Evolutionary conservation across 78 protist genomes (phyloP).

Genomic region (Monocercomonoides exilis): DNA sequence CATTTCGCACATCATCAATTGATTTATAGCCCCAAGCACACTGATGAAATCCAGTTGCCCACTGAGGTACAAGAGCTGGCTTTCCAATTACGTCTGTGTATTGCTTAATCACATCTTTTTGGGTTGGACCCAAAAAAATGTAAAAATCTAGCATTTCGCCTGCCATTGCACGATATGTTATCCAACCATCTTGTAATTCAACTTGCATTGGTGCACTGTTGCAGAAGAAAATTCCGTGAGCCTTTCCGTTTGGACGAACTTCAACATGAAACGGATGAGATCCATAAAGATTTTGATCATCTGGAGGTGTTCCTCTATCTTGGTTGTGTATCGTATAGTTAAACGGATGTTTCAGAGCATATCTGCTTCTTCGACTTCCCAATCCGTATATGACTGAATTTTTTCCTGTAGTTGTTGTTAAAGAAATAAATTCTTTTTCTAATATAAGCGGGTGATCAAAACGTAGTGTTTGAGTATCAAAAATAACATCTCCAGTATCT

Average conservation of each 20-base stretch:
- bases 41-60: background rate
- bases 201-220: conserved; percentile 60
- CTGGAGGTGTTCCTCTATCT: background rate
- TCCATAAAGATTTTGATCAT: conserved; percentile 50
- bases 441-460: background rate
- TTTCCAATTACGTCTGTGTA: conserved; percentile 52
- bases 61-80: background rate
- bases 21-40: background rate
- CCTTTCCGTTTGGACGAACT: conserved; percentile 24
- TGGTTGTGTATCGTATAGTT: conserved; percentile 14
- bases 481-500: background rate
- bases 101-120: conserved; percentile 49
- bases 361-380: conserved; percentile 40
- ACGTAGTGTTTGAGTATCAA: conserved; percentile 3
- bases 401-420: background rate
- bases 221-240: conserved; percentile 51
- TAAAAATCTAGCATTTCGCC: conserved; percentile 66
- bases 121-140: conserved; percentile 56
- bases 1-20: background rate
- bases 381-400: conserved; percentile 33
- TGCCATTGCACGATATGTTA: background rate
- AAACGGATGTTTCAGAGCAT: background rate
- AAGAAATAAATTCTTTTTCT: conserved; percentile 13
- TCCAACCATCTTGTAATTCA: background rate
- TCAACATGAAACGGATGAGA: conserved; percentile 62